Evolutionary conservation across 139 green algal species (phyloP), one percentile per base, ranked within the genome.

Genomic region (Pleodorina starrii): DNA sequence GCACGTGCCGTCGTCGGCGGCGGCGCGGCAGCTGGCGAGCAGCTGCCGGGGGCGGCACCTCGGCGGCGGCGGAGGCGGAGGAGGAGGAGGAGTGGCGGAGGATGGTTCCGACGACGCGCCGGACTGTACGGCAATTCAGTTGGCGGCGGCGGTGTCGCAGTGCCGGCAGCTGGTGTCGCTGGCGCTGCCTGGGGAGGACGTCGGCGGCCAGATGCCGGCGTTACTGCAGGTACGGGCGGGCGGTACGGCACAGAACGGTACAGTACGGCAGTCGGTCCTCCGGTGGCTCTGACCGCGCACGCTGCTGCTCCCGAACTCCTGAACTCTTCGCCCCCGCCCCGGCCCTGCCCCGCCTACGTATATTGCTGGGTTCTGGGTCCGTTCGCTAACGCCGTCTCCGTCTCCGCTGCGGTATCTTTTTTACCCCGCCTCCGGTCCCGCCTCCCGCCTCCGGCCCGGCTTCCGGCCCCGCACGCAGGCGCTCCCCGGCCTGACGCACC

Each of bases 151-250:
- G 79, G 27, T 86, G 59, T 66, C 60, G 43, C 60, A 48, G n/a
- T 87, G 81, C 81, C 17, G 42, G 1, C 17, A 42, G 42, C 81
- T 87, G 40, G 60, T 78, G n/a, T 63, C 81, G 3, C 81, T 87
- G 43, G 63, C 0, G 17, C 43, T 87, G 42, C 81, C 81, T 0
- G 81, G 81, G 1, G 81, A 87, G 60, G 81, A 87, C 16, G 7
- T 77, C 60, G 60, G 72, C 32, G 0, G 2, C 7, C 14, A 36
- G 6, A 21, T 78, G 60, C 81, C 60, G n/a, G 19, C 25, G 81
- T 40, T 85, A 51, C 51, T 85, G 77, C 77, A 72, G 77, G 77
- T 85, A n/a, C n/a, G n/a, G n/a, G n/a, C n/a, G n/a, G n/a, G n/a
- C n/a, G n/a, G n/a, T n/a, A n/a, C n/a, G n/a, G n/a, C n/a, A n/a